Percentiles rank a stretch among this genome's conserved stretches.
These are phyloP conservation scores for Batkoa obscura DNA, from an alignment of 371 early-diverging fungal genomes.

Conservation along the genomic window DNA sequence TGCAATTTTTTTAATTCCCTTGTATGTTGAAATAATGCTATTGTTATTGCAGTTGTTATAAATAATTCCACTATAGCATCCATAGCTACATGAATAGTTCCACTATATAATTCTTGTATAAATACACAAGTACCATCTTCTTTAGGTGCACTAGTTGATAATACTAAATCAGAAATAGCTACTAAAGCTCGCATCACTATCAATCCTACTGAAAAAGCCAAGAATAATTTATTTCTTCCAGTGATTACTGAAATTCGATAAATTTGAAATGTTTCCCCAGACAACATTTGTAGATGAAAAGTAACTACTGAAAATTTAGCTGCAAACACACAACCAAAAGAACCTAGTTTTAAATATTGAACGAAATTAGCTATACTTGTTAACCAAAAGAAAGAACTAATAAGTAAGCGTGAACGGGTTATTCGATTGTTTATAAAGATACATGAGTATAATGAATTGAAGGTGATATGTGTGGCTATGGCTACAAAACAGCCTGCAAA, in stretches of 20 bases:
- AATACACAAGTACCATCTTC: neutral
- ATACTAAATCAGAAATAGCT: neutral
- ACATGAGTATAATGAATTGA: conserved; percentile 1
- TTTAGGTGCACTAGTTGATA: neutral
- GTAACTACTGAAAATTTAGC: neutral
- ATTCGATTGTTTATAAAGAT: neutral
- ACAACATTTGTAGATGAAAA: conserved; percentile 3
- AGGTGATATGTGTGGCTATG: neutral
- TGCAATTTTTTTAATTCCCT: neutral
- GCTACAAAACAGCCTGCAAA: conserved; percentile 1
- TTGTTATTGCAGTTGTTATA: conserved; percentile 4
- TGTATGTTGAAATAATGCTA: conserved; percentile 1
- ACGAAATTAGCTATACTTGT: neutral
- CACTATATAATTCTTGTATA: neutral
- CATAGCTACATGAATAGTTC: conserved; percentile 2
- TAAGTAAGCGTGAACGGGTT: neutral
- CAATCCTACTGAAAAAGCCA: neutral
- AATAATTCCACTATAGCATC: conserved; percentile 6
- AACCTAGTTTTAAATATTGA: neutral
- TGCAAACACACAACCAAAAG: neutral
- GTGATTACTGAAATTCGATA: conserved; percentile 1
- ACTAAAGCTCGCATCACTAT: neutral
- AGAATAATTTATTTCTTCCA: neutral
- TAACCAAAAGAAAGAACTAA: neutral
- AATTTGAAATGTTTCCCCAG: conserved; percentile 4